Conservation (phyloP, 1,284 basidiomycete genomes). For the Cryptococcus sp. region DNA sequence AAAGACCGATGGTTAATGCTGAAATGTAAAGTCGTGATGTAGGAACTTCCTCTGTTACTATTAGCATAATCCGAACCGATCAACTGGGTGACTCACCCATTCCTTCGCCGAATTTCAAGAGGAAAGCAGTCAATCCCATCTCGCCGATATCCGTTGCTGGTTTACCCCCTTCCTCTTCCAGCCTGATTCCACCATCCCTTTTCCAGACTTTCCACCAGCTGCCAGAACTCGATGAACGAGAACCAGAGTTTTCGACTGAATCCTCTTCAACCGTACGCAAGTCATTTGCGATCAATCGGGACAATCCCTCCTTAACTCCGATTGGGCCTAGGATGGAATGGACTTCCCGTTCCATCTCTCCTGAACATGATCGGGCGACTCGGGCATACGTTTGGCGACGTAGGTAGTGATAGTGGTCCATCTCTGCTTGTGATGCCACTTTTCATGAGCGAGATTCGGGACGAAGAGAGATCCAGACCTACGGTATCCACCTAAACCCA, state of each 20-base stretch:
- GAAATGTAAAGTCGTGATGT: constrained; percentile 67
- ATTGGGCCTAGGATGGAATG: constrained; percentile 79
- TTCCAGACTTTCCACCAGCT: constrained; percentile 18
- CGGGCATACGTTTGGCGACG: constrained; percentile 69
- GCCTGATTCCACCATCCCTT: constrained; percentile 5
- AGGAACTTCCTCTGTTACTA: constrained; percentile 80
- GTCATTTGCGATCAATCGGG: constrained; percentile 69
- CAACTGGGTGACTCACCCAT: constrained; percentile 59
- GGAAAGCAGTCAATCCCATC: constrained; percentile 83
- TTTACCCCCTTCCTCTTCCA: constrained; percentile 37
- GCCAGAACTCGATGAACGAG: constrained; percentile 9
- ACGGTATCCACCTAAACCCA: constrained; percentile 95
- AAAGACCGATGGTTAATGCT: constrained; percentile 91
- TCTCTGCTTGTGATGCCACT: constrained; percentile 89
- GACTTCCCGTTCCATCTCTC: constrained; percentile 95
- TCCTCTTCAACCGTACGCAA: constrained; percentile 62
- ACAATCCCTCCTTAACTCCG: constrained; percentile 78
- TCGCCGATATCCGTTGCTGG: constrained; percentile 59
- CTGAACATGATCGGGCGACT: constrained; percentile 78
- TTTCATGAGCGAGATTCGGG: too few species aligned
- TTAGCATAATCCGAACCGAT: too few species aligned
- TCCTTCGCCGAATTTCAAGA: constrained; percentile 88
- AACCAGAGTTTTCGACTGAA: not conserved
- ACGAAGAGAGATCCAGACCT: too few species aligned
- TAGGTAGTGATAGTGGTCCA: constrained; percentile 86